A percentile compares a stretch with the other conserved stretches of the same genome.
phyloP scores from a whole-genome alignment of 2,329 filamentous ascomycete genomes.

The Epichloe sp. region DNA sequence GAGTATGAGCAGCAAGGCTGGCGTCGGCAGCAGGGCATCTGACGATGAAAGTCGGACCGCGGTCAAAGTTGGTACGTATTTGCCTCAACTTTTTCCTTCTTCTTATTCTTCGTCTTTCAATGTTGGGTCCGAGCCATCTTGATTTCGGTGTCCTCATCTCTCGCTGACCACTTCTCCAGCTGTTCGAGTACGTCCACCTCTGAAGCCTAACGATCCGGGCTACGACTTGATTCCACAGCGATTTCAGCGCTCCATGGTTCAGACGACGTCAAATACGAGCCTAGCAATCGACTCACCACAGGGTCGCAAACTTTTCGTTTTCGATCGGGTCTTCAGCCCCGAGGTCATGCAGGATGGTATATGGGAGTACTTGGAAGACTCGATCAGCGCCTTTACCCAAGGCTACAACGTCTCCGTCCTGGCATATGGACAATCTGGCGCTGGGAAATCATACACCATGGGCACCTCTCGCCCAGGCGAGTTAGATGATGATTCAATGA shows the following conservation, averaged over 20 bases:
- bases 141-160: neutral
- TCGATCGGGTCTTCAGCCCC: constrained; percentile 84
- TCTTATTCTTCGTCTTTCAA: neutral
- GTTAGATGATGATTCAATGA: constrained; percentile 53
- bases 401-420: constrained; percentile 98
- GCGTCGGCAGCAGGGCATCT: constrained; percentile 65
- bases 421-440: constrained; percentile 93
- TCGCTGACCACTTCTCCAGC: constrained; percentile 35
- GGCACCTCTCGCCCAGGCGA: constrained; percentile 80
- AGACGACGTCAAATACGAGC: constrained; percentile 74
- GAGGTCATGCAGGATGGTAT: constrained; percentile 76
- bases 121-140: neutral
- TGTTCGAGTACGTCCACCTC: constrained; percentile 80
- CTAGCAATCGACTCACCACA: constrained; percentile 82
- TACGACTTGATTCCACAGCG: constrained; percentile 92
- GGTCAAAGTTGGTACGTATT: constrained; percentile 79
- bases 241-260: constrained; percentile 86
- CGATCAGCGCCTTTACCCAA: constrained; percentile 78
- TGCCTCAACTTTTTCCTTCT: neutral
- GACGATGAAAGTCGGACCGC: constrained; percentile 85
- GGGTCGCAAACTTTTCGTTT: constrained; percentile 89
- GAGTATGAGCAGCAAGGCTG: constrained; percentile 70
- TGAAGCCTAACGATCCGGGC: constrained; percentile 73
- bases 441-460: constrained; percentile 98
- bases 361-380: constrained; percentile 89